Conservation (phyloP, 768 basidiomycete genomes). For the Russula compacta region DNA sequence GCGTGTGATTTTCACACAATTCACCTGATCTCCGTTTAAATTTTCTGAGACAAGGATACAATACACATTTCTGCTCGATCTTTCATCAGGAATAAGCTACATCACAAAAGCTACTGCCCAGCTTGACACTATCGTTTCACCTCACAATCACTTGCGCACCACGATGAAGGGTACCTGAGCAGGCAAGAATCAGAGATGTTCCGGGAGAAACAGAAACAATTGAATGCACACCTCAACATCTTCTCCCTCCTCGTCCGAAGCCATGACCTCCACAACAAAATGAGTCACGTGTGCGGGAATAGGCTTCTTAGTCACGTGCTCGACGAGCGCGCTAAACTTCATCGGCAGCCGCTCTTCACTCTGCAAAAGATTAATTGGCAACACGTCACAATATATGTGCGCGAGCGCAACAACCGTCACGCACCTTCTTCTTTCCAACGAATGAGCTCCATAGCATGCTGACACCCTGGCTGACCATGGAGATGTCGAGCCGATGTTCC, state of each 20-base stretch:
- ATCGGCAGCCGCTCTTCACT: slow-evolving; percentile 80
- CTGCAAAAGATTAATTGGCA: slow-evolving; percentile 32
- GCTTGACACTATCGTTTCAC: background rate
- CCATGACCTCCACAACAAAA: slow-evolving; percentile 91
- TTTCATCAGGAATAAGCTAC: background rate
- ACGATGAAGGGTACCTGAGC: slow-evolving; percentile 75
- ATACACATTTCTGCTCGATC: background rate
- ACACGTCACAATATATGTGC: background rate
- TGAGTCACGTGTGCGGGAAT: slow-evolving; percentile 76
- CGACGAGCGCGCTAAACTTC: slow-evolving; percentile 87
- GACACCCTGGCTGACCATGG: slow-evolving; percentile 96
- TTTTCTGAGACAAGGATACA: slow-evolving; percentile 1
- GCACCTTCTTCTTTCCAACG: slow-evolving; percentile 85
- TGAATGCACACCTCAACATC: slow-evolving; percentile 73
- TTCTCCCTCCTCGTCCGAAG: slow-evolving; percentile 82
- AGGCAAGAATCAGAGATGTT: slow-evolving; percentile 1
- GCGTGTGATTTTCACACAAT: background rate
- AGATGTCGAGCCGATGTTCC: slow-evolving; percentile 77
- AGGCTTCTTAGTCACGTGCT: slow-evolving; percentile 90
- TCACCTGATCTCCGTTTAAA: background rate
- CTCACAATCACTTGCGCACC: slow-evolving; percentile 43
- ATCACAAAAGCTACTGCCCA: slow-evolving; percentile 6
- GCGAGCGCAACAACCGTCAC: slow-evolving; percentile 19
- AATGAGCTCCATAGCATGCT: slow-evolving; percentile 98
- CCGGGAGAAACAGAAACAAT: background rate